Conservation (phyloP, 352 stramenopile species). For the Detonula confervacea region DNA sequence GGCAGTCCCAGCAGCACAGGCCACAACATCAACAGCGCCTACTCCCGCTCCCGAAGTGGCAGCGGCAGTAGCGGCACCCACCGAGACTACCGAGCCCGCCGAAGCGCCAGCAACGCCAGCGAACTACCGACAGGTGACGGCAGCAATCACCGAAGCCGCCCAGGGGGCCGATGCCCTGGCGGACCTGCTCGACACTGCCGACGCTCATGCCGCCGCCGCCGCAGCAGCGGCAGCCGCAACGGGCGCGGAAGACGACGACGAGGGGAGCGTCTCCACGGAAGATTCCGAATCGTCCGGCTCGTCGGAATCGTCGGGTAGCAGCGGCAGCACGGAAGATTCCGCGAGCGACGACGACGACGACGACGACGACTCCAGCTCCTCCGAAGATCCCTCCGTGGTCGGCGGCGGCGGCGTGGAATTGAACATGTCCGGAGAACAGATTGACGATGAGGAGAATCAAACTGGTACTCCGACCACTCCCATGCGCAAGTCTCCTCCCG, state of each 20-base stretch:
- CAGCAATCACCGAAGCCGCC: no score
- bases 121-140: no score
- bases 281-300: background rate
- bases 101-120: no score
- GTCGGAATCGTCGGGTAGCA: background rate
- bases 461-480: background rate
- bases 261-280: background rate
- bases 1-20: background rate
- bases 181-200: background rate
- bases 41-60: background rate
- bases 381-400: conserved; percentile 1
- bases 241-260: background rate
- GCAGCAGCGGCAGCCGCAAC: background rate
- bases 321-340: background rate
- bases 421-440: background rate
- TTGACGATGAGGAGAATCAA: no score
- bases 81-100: no score
- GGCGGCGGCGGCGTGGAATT: background rate
- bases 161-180: no score
- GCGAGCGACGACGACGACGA: background rate
- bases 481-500: background rate
- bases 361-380: background rate
- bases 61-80: background rate
- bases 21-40: background rate
- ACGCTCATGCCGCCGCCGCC: background rate